phyloP scores from a whole-genome alignment of 2,329 filamentous ascomycete genomes.

The Gremmenia infestans region DNA sequence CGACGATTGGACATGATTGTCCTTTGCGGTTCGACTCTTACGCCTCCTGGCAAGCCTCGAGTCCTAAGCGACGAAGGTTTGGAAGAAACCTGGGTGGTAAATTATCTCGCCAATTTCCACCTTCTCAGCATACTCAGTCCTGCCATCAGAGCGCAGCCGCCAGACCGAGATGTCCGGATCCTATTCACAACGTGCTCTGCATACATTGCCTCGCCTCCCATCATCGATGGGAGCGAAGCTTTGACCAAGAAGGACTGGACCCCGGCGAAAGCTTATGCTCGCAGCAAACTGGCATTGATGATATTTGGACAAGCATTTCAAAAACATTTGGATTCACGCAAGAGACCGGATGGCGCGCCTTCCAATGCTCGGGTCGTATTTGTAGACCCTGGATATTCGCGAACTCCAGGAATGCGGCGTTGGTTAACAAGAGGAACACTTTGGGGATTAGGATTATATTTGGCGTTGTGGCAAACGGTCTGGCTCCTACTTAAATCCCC shows the following conservation, averaged over 20 bases:
- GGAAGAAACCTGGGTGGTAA: conserved; percentile 88
- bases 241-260: conserved; percentile 48
- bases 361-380: conserved; percentile 80
- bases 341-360: conserved; percentile 75
- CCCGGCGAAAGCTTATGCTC: conserved; percentile 54
- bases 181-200: conserved; percentile 82
- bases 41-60: conserved; percentile 58
- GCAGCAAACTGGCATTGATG: conserved; percentile 75
- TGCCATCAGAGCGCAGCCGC: conserved; percentile 82
- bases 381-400: conserved; percentile 78
- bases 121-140: conserved; percentile 86
- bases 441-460: conserved; percentile 71
- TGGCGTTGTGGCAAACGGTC: conserved; percentile 71
- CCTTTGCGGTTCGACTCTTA: conserved; percentile 75
- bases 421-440: conserved; percentile 85
- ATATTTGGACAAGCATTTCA: conserved; percentile 87
- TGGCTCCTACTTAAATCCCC: conserved; percentile 88
- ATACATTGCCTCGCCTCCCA: conserved; percentile 73
- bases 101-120: conserved; percentile 95
- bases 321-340: conserved; percentile 81
- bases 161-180: conserved; percentile 88
- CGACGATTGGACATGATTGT: conserved; percentile 86
- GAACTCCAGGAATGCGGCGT: conserved; percentile 81
- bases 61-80: conserved; percentile 70
- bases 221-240: conserved; percentile 45